phyloP scores from a whole-genome alignment of 441 rosid species.

The Corymbia citriodora region DNA sequence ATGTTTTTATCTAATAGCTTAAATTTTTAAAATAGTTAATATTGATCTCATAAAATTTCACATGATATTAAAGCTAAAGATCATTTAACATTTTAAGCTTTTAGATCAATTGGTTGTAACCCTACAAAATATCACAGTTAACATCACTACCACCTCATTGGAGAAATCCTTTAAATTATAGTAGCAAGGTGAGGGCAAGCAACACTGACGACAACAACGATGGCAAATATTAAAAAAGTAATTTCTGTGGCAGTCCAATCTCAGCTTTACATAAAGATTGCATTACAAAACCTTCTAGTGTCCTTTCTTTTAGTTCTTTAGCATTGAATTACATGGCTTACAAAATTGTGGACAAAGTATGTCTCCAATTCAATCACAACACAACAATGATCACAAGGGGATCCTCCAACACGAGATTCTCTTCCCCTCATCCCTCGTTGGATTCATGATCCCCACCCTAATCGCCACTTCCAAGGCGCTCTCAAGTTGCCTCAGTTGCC shows the following conservation, averaged over 20 bases:
- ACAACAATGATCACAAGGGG: not conserved
- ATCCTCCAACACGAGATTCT: not conserved
- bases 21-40: too few relatives aligned
- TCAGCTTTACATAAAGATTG: not conserved
- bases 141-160: not conserved
- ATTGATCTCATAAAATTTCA: too few relatives aligned
- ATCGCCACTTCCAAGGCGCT: not conserved
- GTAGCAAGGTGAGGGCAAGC: rapidly evolving
- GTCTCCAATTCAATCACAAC: not conserved
- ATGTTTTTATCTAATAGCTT: too few relatives aligned
- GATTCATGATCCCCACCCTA: not conserved
- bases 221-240: not conserved
- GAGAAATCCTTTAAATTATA: too few relatives aligned
- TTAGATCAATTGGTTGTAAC: too few relatives aligned
- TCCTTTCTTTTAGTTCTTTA: not conserved
- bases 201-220: too few relatives aligned
- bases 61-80: too few relatives aligned
- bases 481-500: not conserved
- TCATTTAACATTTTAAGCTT: too few relatives aligned
- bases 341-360: not conserved
- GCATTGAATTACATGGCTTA: not conserved
- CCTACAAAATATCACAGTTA: too few relatives aligned
- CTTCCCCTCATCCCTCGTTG: not conserved
- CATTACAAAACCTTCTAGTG: not conserved
- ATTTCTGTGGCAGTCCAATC: not conserved